These are phyloP conservation scores for Vaccinium vitisidaea DNA, from an alignment of 148 eudicot genomes.

Conservation along the genomic window DNA sequence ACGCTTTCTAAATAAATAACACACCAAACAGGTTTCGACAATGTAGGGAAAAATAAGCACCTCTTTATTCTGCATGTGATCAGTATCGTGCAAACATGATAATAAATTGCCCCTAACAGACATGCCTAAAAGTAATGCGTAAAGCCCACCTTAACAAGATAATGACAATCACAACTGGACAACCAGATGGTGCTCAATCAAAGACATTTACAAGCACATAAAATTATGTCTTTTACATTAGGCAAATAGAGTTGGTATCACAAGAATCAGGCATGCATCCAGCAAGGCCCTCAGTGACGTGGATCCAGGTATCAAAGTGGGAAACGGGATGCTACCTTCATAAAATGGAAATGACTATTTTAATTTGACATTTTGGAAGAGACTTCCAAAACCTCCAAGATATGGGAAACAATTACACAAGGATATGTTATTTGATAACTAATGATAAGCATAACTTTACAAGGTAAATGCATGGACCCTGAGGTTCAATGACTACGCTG, in stretches of 20 bases:
- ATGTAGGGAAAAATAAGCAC: background rate
- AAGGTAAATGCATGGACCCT: background rate
- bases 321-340: background rate
- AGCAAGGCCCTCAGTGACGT: background rate
- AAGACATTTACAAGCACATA: background rate
- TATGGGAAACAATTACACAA: background rate
- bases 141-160: background rate
- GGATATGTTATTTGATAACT: background rate
- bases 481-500: background rate
- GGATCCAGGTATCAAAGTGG: background rate
- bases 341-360: background rate
- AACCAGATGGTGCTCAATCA: background rate
- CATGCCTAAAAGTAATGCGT: background rate
- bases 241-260: background rate
- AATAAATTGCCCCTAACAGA: background rate
- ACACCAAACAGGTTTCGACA: background rate
- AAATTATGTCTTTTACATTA: background rate
- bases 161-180: background rate
- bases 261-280: slow-evolving; percentile 3
- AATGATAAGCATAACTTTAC: background rate
- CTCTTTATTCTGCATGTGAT: background rate
- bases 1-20: background rate
- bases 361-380: background rate
- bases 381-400: background rate
- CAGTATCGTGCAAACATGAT: background rate